Conservation (phyloP, 176 grass and related monocot species). For the Ensete ventricosum region DNA sequence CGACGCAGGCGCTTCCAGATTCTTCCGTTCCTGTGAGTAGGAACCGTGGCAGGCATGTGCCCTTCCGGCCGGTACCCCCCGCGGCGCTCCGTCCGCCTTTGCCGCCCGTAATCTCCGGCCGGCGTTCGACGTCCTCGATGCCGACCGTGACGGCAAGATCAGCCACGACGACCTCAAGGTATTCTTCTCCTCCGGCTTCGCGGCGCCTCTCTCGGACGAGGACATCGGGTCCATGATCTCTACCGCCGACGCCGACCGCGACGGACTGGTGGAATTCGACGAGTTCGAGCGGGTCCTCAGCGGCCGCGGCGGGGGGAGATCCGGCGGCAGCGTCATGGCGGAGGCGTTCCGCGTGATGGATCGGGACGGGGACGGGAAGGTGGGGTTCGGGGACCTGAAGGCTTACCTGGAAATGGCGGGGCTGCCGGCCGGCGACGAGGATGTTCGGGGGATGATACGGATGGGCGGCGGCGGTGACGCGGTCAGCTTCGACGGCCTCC, state of each 20-base stretch:
- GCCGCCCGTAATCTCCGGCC: slow-evolving; percentile 34
- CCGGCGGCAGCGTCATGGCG: slow-evolving; percentile 32
- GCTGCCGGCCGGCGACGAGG: slow-evolving; percentile 60
- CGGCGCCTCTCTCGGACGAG: slow-evolving; percentile 52
- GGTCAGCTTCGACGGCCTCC: slow-evolving; percentile 4
- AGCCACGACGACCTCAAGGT: slow-evolving; percentile 83
- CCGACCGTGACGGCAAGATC: slow-evolving; percentile 87
- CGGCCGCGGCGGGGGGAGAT: slow-evolving; percentile 1
- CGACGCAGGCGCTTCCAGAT: neutral
- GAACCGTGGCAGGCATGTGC: slow-evolving; percentile 37
- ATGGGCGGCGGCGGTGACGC: slow-evolving; percentile 1
- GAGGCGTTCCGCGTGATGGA: slow-evolving; percentile 91
- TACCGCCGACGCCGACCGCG: slow-evolving; percentile 63
- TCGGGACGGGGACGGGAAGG: slow-evolving; percentile 81
- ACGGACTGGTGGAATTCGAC: slow-evolving; percentile 81
- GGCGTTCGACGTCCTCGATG: slow-evolving; percentile 87
- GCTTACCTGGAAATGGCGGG: slow-evolving; percentile 69
- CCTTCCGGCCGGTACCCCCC: slow-evolving; percentile 40
- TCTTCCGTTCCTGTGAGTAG: neutral
- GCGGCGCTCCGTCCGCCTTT: slow-evolving; percentile 25
- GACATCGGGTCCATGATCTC: slow-evolving; percentile 84
- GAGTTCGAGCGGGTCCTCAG: slow-evolving; percentile 84
- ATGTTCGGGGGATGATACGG: slow-evolving; percentile 58
- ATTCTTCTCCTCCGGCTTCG: slow-evolving; percentile 49
- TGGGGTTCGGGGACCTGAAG: slow-evolving; percentile 88